Percentiles rank a stretch among this genome's conserved stretches.
Evolutionary conservation across 1,139 yeast genomes (phyloP).

Genomic region (Geotrichum phurueaensis): DNA sequence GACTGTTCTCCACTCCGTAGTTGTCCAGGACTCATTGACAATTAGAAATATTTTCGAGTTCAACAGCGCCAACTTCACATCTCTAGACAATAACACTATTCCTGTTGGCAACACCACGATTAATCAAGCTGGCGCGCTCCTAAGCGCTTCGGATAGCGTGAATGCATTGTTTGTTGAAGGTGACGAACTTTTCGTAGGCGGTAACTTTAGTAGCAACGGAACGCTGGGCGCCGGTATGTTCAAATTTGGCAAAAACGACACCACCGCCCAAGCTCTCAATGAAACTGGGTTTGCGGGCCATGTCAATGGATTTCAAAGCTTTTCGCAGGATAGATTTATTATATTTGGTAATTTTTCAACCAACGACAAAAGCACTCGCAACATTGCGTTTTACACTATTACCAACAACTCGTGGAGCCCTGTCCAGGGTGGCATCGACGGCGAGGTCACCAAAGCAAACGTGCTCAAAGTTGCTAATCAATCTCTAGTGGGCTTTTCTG

Average conservation of each 20-base stretch:
- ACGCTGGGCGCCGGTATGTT: constrained; percentile 21
- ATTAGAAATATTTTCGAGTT: constrained; percentile 81
- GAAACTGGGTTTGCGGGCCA: constrained; percentile 25
- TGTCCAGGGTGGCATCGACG: constrained; percentile 28
- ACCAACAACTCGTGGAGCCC: constrained; percentile 24
- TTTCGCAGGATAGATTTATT: constrained; percentile 27
- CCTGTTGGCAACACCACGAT: constrained; percentile 65
- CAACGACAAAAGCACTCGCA: constrained; percentile 13
- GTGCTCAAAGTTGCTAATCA: constrained; percentile 26
- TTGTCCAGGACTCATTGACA: constrained; percentile 37
- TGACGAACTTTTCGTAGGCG: constrained; percentile 42
- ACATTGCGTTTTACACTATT: constrained; percentile 28
- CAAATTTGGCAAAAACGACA: constrained; percentile 32
- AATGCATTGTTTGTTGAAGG: constrained; percentile 10
- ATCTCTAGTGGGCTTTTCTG: constrained; percentile 39
- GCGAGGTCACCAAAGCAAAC: constrained; percentile 28
- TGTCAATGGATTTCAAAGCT: constrained; percentile 25
- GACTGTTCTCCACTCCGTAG: constrained; percentile 44
- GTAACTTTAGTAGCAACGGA: constrained; percentile 43
- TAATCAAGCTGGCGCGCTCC: constrained; percentile 49
- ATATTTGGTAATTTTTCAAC: constrained; percentile 38
- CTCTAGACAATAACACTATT: constrained; percentile 18
- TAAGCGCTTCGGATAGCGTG: constrained; percentile 18
- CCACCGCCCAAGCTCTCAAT: constrained; percentile 33
- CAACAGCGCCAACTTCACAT: constrained; percentile 61